These are phyloP conservation scores for Beverwykella pulmonaria DNA, from an alignment of 495 filamentous ascomycete genomes.

Conservation along the genomic window DNA sequence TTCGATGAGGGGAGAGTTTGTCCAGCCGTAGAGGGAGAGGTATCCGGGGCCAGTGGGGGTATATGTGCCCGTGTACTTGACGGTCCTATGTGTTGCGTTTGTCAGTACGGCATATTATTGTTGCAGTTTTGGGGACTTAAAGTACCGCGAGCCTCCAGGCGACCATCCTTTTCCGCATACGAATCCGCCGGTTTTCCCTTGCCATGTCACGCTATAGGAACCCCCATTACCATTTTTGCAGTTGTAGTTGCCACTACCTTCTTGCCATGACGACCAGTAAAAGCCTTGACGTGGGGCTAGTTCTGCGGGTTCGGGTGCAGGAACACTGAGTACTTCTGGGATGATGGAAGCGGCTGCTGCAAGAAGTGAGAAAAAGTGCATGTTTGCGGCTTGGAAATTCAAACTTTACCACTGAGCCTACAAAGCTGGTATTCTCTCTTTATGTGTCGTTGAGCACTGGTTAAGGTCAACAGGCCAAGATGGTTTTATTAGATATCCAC, in stretches of 20 bases:
- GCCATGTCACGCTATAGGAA: background rate
- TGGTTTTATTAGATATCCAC: background rate
- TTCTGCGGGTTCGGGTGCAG: background rate
- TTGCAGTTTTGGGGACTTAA: too few species aligned
- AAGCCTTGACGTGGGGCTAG: background rate
- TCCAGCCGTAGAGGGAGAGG: slow-evolving; percentile 65
- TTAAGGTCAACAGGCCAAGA: background rate
- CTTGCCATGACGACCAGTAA: background rate
- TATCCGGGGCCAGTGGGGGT: slow-evolving; percentile 61
- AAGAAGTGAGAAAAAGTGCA: background rate
- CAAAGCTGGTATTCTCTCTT: background rate
- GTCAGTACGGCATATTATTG: too few species aligned
- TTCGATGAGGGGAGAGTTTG: slow-evolving; percentile 60
- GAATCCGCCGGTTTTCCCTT: background rate
- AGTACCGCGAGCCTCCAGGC: background rate
- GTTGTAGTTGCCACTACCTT: background rate
- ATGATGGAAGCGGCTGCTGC: background rate
- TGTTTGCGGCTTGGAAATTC: background rate
- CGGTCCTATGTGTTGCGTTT: slow-evolving; percentile 32
- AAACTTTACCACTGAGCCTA: background rate
- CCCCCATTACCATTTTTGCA: background rate
- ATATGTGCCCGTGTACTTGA: slow-evolving; percentile 59
- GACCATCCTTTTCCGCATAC: background rate
- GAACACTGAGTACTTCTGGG: background rate
- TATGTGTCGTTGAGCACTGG: background rate